Percentiles rank a stretch among this genome's conserved stretches.
phyloP scores from a whole-genome alignment of 805 yeast species.

The Spathaspora sp. region DNA sequence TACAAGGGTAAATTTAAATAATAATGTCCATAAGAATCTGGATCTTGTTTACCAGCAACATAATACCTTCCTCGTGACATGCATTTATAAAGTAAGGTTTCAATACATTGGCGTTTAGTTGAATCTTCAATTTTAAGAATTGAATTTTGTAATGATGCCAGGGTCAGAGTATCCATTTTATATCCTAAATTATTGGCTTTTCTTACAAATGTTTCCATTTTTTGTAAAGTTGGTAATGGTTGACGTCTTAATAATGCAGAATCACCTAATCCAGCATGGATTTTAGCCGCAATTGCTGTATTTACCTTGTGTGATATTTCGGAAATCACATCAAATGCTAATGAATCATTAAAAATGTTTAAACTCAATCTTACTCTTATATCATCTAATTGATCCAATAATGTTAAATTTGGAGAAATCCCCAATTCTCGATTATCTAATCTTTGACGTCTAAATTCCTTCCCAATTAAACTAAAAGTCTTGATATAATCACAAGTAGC shows the following conservation, averaged over 20 bases:
- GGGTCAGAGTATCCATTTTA: slow-evolving; percentile 67
- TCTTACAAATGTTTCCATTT: slow-evolving; percentile 73
- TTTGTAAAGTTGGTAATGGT: slow-evolving; percentile 74
- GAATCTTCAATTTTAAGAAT: slow-evolving; percentile 61
- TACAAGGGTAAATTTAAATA: slow-evolving; percentile 79
- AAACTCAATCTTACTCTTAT: slow-evolving; percentile 70
- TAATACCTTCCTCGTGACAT: slow-evolving; percentile 84
- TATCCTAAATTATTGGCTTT: slow-evolving; percentile 66
- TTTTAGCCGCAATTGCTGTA: slow-evolving; percentile 76
- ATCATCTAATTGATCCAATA: slow-evolving; percentile 81
- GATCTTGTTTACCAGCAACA: slow-evolving; percentile 82
- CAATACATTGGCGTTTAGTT: slow-evolving; percentile 66
- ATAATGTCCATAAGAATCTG: slow-evolving; percentile 75
- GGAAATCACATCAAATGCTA: slow-evolving; percentile 56
- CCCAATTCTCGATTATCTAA: slow-evolving; percentile 47
- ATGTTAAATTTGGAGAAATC: slow-evolving; percentile 51
- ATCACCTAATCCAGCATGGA: slow-evolving; percentile 75
- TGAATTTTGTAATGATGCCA: slow-evolving; percentile 70
- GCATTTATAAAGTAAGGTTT: slow-evolving; percentile 75
- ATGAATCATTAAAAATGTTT: slow-evolving; percentile 64
- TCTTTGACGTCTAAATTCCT: slow-evolving; percentile 68
- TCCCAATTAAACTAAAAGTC: slow-evolving; percentile 60
- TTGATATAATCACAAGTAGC: slow-evolving; percentile 65
- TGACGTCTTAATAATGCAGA: slow-evolving; percentile 84
- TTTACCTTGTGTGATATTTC: slow-evolving; percentile 83